Base-by-base conservation (phyloP, 192 early-diverging fungal species). In the Backusella circina region DNA sequence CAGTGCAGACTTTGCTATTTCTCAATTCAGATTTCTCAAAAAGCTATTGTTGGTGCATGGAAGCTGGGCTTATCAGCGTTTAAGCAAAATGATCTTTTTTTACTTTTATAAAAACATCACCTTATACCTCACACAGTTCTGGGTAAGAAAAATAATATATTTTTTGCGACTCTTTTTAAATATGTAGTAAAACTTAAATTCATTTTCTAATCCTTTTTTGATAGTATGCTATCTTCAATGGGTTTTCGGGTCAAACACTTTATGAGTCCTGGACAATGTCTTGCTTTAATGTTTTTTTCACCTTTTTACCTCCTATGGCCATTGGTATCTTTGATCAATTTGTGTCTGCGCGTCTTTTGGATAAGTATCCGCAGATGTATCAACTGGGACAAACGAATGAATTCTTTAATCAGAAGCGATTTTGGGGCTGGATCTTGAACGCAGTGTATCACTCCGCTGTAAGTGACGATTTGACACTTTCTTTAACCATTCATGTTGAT, bases 81-180 rank as follows among this genome's bases (percentile, higher is more conserved):
- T 97, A 69, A 91, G 91, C 85, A 98, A 98, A 86, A 86, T 98
- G 77, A 95, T 97, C 64, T 89, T 98, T 50, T 98, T 94, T 84
- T 95, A 93, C 67, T 98, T 98, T 84, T 98, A 98, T 90, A 98
- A 98, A 87, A 97, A 97, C 75, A 95, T 98, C 65, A 91, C 94
- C 61, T 85, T 98, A 77, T 97, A 96, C 85, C 88, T 97, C 72
- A 97, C 95, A 68, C 95, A 97, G 87, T 92, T 98, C 74, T 98
- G 97, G 97, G 88, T 85, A 73, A 73, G 71, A 23, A 51, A n/a
- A 37, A n/a, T n/a, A n/a, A n/a, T n/a, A n/a, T n/a, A n/a, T n/a
- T n/a, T n/a, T n/a, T n/a, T n/a, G n/a, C n/a, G n/a, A n/a, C n/a
- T n/a, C n/a, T n/a, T n/a, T n/a, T n/a, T n/a, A n/a, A n/a, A n/a